phyloP scores from a whole-genome alignment of 1,284 basidiomycete species.

The Cryptococcus sp. region DNA sequence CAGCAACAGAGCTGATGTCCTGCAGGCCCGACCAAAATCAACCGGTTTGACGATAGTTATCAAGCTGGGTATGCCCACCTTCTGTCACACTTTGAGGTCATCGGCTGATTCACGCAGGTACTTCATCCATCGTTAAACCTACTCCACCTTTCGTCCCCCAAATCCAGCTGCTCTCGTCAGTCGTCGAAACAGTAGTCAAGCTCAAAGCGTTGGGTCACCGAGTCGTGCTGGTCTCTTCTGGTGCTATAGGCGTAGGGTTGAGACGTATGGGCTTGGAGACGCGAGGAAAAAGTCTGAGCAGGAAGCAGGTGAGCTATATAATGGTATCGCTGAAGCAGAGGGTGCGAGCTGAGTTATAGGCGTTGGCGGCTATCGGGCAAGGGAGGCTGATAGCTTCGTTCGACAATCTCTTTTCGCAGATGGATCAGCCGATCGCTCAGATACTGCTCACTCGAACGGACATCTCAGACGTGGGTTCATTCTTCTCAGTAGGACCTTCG shows the following conservation, averaged over 20 bases:
- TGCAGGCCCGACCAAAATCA: constrained; percentile 6
- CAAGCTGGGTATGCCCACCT: constrained; percentile 62
- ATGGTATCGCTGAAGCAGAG: neutral
- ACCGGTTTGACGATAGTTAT: constrained; percentile 65
- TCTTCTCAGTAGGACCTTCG: neutral
- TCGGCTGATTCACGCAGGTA: constrained; percentile 59
- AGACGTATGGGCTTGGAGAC: constrained; percentile 81
- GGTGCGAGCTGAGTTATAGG: constrained; percentile 51
- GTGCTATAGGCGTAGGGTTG: constrained; percentile 91
- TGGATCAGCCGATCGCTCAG: constrained; percentile 93
- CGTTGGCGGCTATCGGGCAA: constrained; percentile 93
- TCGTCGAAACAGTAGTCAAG: constrained; percentile 84
- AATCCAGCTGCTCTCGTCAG: constrained; percentile 78
- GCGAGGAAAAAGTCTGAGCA: constrained; percentile 75
- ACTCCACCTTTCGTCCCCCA: constrained; percentile 77
- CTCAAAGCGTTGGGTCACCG: constrained; percentile 79
- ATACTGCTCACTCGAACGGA: constrained; percentile 90
- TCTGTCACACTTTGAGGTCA: neutral
- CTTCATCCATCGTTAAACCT: constrained; percentile 89
- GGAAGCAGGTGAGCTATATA: constrained; percentile 65
- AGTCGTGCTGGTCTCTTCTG: constrained; percentile 91
- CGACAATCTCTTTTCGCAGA: constrained; percentile 90
- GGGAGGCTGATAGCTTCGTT: constrained; percentile 91
- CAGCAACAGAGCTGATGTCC: neutral
- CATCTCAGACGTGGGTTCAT: constrained; percentile 77